phyloP scores from a whole-genome alignment of 768 basidiomycete genomes.

The Psilocybe tampanensis region DNA sequence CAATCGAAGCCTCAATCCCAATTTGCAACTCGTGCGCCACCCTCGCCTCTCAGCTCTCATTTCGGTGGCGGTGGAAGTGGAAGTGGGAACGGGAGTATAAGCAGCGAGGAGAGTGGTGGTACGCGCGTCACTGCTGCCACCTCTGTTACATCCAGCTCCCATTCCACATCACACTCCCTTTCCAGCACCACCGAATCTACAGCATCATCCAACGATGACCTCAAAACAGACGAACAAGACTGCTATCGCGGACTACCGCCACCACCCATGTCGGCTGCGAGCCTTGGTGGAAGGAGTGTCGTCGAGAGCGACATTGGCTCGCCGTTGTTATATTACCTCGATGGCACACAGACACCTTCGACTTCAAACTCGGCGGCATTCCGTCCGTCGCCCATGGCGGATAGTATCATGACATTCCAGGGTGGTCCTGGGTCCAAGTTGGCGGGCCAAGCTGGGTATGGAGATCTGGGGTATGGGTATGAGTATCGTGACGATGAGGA shows the following conservation, averaged over 20 bases:
- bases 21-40: too few species aligned
- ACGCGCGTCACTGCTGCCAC: neutral
- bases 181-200: neutral
- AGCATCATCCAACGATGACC: conserved; percentile 34
- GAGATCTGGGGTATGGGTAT: too few species aligned
- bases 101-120: conserved; percentile 14
- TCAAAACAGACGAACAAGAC: conserved; percentile 36
- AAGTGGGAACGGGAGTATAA: too few species aligned
- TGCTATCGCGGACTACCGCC: too few species aligned
- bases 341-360: conserved; percentile 26
- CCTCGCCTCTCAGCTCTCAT: conserved; percentile 52
- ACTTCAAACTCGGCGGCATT: neutral
- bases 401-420: conserved; percentile 18
- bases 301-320: conserved; percentile 23
- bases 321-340: conserved; percentile 38
- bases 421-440: too few species aligned
- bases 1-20: neutral
- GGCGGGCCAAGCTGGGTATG: too few species aligned
- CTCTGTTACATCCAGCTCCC: conserved; percentile 38
- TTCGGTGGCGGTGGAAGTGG: conserved; percentile 42
- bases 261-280: too few species aligned
- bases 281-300: too few species aligned
- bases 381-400: conserved; percentile 15
- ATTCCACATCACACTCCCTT: conserved; percentile 36
- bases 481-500: neutral